Base-by-base conservation (phyloP, 371 early-diverging fungal species). In the Mucor mucedo region DNA sequence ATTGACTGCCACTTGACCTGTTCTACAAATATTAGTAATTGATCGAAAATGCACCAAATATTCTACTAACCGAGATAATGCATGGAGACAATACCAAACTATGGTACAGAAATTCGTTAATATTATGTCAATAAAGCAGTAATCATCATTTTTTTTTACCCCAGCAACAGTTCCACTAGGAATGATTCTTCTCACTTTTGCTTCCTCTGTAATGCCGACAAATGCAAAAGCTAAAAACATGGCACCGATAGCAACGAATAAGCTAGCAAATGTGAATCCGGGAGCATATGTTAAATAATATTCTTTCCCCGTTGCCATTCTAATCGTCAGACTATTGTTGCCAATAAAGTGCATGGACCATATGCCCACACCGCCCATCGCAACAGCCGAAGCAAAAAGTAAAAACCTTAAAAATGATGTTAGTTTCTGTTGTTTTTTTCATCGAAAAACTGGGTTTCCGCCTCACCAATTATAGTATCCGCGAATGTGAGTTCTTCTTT, bases 321-420 rank as follows among this genome's bases (percentile, higher is more conserved):
- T 49, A 13, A 80, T 44, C 7, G 66, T 76, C 52, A 80, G 38
- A n/a, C 74, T 66, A 35, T 80, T 78, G 55, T 80, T 82, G 13
- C 82, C 82, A 30, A 82, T 74, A 49, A 82, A 82, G 62, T 82
- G 82, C 82, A 79, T 82, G 13, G 76, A 77, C 82, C 82, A 82
- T 5, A 82, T 74, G 33, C 71, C 66, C 8, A 77, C 78, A 32
- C 71, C 75, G 28, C 82, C 82, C 78, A 79, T 82, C 0, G 63
- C 49, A 28, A 79, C 58, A 3, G 82, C 74, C 35, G 79, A 66
- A 30, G 77, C 62, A 30, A 59, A 45, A 14, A 78, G 16, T 73
- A 78, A 30, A 76, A 62, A 62, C 62, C 62, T 73, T 6, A 7
- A 14, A 0, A 28, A 14, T 52, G 27, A 32, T 52, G 6, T 11